phyloP scores from a whole-genome alignment of 2,329 filamentous ascomycete genomes.

The Trichoderma sp. region DNA sequence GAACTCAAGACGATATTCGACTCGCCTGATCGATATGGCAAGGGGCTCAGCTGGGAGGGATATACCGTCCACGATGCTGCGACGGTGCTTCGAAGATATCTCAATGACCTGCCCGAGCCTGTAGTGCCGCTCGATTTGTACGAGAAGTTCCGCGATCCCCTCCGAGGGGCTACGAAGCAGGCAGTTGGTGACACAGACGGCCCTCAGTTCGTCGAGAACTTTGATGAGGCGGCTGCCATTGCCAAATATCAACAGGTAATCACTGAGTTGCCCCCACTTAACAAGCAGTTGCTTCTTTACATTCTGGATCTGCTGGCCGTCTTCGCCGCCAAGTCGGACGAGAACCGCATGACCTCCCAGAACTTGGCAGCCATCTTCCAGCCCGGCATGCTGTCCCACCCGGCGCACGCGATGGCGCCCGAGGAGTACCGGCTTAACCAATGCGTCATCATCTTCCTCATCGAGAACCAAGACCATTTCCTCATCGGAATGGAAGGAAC shows the following conservation, averaged over 20 bases:
- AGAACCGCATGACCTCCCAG: slow-evolving; percentile 94
- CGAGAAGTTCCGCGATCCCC: slow-evolving; percentile 82
- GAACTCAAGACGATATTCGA: slow-evolving; percentile 91
- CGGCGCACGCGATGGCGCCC: slow-evolving; percentile 91
- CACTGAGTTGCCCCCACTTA: slow-evolving; percentile 87
- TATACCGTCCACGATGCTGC: slow-evolving; percentile 98
- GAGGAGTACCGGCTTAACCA: slow-evolving; percentile 93
- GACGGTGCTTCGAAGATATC: slow-evolving; percentile 91
- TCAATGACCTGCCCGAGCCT: slow-evolving; percentile 94
- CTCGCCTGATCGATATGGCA: slow-evolving; percentile 92
- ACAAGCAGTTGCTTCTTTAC: slow-evolving; percentile 90
- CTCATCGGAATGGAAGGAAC: slow-evolving; percentile 97
- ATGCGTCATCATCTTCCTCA: slow-evolving; percentile 95
- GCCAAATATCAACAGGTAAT: slow-evolving; percentile 84
- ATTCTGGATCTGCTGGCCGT: slow-evolving; percentile 94
- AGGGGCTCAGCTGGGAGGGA: slow-evolving; percentile 94
- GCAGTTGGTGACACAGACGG: slow-evolving; percentile 70
- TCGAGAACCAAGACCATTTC: slow-evolving; percentile 98
- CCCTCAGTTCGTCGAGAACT: slow-evolving; percentile 68
- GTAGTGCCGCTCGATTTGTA: slow-evolving; percentile 95
- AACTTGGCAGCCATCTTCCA: slow-evolving; percentile 98
- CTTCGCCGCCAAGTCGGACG: slow-evolving; percentile 93
- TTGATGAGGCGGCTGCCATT: slow-evolving; percentile 71
- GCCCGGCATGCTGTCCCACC: slow-evolving; percentile 92
- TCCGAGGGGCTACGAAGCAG: slow-evolving; percentile 71